Base-by-base conservation (phyloP, 2,329 filamentous ascomycete genomes). In the Chlorencoelia australis region DNA sequence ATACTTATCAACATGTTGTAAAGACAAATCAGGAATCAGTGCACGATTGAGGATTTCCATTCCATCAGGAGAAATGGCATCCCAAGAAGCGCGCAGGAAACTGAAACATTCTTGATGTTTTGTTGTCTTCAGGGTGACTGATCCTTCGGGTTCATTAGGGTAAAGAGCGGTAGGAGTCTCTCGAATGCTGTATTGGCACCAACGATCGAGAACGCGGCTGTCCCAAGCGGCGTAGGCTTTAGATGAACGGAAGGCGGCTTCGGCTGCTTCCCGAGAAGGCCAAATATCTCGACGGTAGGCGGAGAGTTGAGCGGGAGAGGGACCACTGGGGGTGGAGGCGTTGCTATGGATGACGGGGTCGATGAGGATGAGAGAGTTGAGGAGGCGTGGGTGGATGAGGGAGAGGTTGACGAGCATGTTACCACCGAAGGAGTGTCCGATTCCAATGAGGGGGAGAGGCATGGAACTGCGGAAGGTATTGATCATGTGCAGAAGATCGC, bases 361-460 rank as follows among this genome's bases (percentile, higher is more conserved):
- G n/a, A 95, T 64, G 20, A 94, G 70, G 29, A 94, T 66, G 5
- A 94, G 60, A 6, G 75, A 73, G 43, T 77, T 72, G 45, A 95
- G 69, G 14, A 95, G 73, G 6, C 87, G 80, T 2, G 89, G 87
- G 59, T 94, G 82, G 47, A 86, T 70, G 8, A 89, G 64, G 4
- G 83, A 66, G 11, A 89, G 66, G 48, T 85, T 77, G 36, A 73
- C 68, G 36, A 95, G 68, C 40, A 82, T 73, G 54, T 73, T 75
- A 46, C 72, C 87, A 48, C 89, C 89, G 67, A 94, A 88, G 49
- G 85, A 94, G 62, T 96, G 88, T 14, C 85, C 88, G 18, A 95
- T 59, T 40, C 82, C 88, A 45, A 94, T 61, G 14, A 95, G 66
- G 1, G 88, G 88, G 9, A 39, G 80, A 9, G 82, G 79, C 71